phyloP scores from a whole-genome alignment of 805 yeast genomes.

The Cyberlindnera euphorbiiphila region DNA sequence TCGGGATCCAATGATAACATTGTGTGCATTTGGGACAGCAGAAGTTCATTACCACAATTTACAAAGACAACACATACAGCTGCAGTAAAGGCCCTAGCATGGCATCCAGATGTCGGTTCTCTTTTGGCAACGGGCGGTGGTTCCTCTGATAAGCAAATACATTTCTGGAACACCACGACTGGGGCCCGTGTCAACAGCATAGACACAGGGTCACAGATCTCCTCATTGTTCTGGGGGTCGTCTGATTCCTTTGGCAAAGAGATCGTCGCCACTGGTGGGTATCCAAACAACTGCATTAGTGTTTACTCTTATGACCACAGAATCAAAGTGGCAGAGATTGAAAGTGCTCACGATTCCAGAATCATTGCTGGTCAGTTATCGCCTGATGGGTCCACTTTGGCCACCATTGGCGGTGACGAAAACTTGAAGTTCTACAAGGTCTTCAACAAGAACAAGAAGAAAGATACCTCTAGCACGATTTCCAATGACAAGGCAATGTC shows the following conservation, averaged over 20 bases:
- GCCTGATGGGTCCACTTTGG: constrained; percentile 86
- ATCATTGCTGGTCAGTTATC: constrained; percentile 79
- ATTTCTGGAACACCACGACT: constrained; percentile 92
- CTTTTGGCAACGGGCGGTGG: constrained; percentile 98
- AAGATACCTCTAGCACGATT: constrained; percentile 29
- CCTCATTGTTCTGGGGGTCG: constrained; percentile 91
- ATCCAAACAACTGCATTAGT: constrained; percentile 79
- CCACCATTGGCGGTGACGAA: constrained; percentile 95
- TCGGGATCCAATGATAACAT: constrained; percentile 94
- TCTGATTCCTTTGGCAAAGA: constrained; percentile 69
- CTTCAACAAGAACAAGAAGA: constrained; percentile 54
- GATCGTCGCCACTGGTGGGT: constrained; percentile 91
- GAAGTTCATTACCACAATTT: constrained; percentile 65
- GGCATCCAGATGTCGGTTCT: constrained; percentile 87
- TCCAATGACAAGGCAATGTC: constrained; percentile 44
- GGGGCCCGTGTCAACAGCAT: constrained; percentile 84
- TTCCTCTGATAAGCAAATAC: constrained; percentile 79
- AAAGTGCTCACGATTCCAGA: constrained; percentile 84
- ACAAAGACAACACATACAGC: constrained; percentile 81
- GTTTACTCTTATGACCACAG: constrained; percentile 83
- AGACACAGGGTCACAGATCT: constrained; percentile 90
- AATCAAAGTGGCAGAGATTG: constrained; percentile 83
- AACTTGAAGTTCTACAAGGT: constrained; percentile 92
- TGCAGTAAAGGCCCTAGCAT: constrained; percentile 90
- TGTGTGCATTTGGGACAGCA: constrained; percentile 89